Percentiles rank a stretch among this genome's conserved stretches.
Evolutionary conservation across 2,329 filamentous ascomycete species (phyloP).

Genomic region (Ceratocystis albifundus): DNA sequence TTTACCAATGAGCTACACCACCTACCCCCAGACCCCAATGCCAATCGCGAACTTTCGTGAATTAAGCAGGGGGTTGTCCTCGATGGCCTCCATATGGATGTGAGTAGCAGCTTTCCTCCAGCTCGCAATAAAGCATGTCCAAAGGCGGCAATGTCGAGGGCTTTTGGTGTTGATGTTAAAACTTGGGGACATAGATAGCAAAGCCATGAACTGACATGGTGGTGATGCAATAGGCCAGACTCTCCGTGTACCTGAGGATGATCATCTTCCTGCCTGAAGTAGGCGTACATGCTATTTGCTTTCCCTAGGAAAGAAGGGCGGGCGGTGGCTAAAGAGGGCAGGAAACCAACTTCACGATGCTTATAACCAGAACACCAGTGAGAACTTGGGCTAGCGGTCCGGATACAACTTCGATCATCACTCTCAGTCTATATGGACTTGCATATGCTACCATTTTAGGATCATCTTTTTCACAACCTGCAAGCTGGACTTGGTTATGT

Average conservation of each 20-base stretch:
- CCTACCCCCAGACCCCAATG: conserved; percentile 32
- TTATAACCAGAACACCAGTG: not conserved
- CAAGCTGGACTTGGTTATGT: conserved; percentile 65
- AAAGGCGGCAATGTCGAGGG: not conserved
- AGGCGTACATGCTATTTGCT: not conserved
- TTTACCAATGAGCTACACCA: conserved; percentile 32
- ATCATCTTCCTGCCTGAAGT: not conserved
- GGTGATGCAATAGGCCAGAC: conserved; percentile 30
- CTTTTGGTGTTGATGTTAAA: conserved; percentile 25
- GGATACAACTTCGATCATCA: conserved; percentile 34
- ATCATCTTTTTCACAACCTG: conserved; percentile 45
- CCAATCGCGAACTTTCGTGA: conserved; percentile 40
- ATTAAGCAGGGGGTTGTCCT: conserved; percentile 29
- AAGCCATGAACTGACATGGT: conserved; percentile 30
- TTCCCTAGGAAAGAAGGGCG: not conserved
- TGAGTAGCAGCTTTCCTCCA: conserved; percentile 28
- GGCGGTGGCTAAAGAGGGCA: not conserved
- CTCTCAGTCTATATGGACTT: conserved; percentile 38
- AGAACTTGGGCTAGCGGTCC: not conserved
- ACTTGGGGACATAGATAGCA: conserved; percentile 31
- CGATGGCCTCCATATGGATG: conserved; percentile 30
- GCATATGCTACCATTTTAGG: too few relatives aligned
- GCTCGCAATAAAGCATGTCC: conserved; percentile 34
- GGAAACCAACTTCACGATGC: not conserved
- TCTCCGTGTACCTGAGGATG: not conserved